These are phyloP conservation scores for Eremothecium cymbalariae DNA, from an alignment of 1,139 yeast species.

Conservation along the genomic window DNA sequence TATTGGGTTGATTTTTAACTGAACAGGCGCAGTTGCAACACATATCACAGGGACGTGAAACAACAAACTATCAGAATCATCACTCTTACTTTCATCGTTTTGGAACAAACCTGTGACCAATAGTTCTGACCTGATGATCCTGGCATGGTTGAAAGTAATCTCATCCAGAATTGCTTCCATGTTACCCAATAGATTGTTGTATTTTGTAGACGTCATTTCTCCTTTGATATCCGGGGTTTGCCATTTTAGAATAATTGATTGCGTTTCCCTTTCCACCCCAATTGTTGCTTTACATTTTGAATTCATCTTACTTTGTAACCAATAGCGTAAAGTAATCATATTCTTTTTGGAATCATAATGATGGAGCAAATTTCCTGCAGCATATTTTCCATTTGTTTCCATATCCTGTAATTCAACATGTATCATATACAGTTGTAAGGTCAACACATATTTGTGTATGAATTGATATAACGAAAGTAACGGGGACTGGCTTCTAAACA, in stretches of 20 bases:
- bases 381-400: slow-evolving; percentile 42
- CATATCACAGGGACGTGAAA: slow-evolving; percentile 32
- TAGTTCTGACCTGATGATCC: slow-evolving; percentile 26
- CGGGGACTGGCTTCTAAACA: slow-evolving; percentile 41
- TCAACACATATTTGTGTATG: slow-evolving; percentile 61
- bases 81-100: slow-evolving; percentile 31
- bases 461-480: slow-evolving; percentile 57
- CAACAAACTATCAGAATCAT: slow-evolving; percentile 24
- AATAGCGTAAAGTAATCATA: slow-evolving; percentile 56
- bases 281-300: slow-evolving; percentile 52
- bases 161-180: slow-evolving; percentile 32
- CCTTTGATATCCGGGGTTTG: slow-evolving; percentile 25
- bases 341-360: slow-evolving; percentile 57
- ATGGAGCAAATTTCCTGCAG: slow-evolving; percentile 64
- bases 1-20: slow-evolving; percentile 35
- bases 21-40: slow-evolving; percentile 32
- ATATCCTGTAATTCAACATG: slow-evolving; percentile 56
- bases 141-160: slow-evolving; percentile 32
- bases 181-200: slow-evolving; percentile 29
- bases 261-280: slow-evolving; percentile 46
- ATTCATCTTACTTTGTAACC: slow-evolving; percentile 48
- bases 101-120: slow-evolving; percentile 25
- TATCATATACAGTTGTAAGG: slow-evolving; percentile 64
- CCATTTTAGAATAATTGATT: slow-evolving; percentile 60
- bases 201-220: slow-evolving; percentile 13